Conservation (phyloP, 73 alveolate species). For the Blepharisma stoltei region DNA sequence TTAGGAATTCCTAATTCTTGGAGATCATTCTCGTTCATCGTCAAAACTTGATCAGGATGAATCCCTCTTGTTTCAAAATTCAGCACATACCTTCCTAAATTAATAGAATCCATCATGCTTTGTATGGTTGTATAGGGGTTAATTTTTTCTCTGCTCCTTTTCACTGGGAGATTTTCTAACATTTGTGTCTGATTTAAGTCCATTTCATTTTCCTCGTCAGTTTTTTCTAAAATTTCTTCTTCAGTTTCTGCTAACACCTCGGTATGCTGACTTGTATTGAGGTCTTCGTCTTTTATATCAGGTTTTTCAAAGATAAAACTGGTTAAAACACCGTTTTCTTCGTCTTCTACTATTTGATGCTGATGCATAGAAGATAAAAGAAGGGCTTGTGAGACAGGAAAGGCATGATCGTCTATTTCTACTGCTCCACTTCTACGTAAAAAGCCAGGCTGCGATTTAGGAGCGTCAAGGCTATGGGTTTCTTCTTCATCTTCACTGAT, state of each 20-base stretch:
- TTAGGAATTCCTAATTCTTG: neutral
- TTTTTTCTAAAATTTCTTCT: neutral
- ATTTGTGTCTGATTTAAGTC: neutral
- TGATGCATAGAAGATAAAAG: neutral
- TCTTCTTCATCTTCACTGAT: conserved; percentile 24
- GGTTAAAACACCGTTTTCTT: neutral
- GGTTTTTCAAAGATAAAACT: conserved; percentile 26
- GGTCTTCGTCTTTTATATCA: neutral
- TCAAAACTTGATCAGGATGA: neutral
- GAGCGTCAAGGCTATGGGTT: neutral
- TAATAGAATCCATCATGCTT: neutral
- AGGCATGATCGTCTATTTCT: conserved; percentile 1
- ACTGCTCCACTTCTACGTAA: conserved; percentile 5
- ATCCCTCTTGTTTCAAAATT: conserved; percentile 9
- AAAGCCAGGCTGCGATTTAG: neutral
- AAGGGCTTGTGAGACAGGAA: neutral
- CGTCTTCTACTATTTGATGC: conserved; percentile 14
- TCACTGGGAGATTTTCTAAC: neutral
- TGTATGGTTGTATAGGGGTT: neutral
- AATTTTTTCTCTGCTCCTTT: neutral
- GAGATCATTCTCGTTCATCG: neutral
- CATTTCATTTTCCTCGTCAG: neutral
- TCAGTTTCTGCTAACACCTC: neutral
- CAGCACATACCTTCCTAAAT: neutral
- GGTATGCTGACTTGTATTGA: neutral